phyloP scores from a whole-genome alignment of 116 monocot species.

The Papilionanthe hybrid region DNA sequence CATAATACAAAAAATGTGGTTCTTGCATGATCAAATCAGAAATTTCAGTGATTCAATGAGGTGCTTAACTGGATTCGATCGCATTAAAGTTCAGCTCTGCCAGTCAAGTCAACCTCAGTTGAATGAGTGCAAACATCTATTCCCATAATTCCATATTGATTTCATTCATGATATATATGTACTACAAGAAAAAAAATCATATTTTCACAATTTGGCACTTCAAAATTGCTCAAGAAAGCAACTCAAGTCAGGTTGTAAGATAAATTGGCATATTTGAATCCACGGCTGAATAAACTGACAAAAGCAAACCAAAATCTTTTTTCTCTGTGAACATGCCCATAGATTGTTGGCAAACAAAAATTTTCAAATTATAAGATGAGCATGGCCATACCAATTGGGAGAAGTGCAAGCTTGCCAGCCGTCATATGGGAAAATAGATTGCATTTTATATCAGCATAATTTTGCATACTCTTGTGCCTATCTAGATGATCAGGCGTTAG shows the following conservation, averaged over 20 bases:
- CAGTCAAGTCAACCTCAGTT: too few relatives aligned
- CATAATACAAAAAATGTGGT: too few relatives aligned
- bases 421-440: conserved; percentile 40
- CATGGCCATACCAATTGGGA: conserved; percentile 31
- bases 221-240: neutral
- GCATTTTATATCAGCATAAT: conserved; percentile 46
- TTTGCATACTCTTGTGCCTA: conserved; percentile 48
- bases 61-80: too few relatives aligned
- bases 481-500: conserved; percentile 56
- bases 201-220: neutral
- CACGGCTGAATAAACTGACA: neutral
- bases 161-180: too few relatives aligned
- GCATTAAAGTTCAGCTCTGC: too few relatives aligned
- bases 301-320: conserved; percentile 1
- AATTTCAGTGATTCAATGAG: too few relatives aligned
- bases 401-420: conserved; percentile 32
- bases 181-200: too few relatives aligned
- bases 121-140: too few relatives aligned
- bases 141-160: too few relatives aligned
- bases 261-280: neutral
- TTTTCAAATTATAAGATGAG: neutral
- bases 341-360: neutral
- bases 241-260: neutral
- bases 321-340: neutral
- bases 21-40: too few relatives aligned